phyloP scores from a whole-genome alignment of 257 asterid genomes.

The Plantago ovata region DNA sequence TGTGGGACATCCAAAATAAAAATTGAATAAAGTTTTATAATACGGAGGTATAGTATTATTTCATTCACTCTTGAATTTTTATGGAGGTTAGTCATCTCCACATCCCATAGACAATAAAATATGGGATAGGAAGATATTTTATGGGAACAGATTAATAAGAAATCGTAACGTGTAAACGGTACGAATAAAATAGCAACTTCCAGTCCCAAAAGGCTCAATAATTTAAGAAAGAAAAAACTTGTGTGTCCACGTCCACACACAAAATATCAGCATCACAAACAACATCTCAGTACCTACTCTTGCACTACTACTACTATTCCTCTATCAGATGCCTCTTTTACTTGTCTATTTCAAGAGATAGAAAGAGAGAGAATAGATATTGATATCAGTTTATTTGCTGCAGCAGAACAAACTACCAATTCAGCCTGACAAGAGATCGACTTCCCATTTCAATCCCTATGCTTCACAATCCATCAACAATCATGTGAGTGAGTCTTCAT shows the following conservation, averaged over 20 bases:
- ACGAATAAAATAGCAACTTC: too few species aligned
- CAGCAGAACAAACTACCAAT: conserved; percentile 18
- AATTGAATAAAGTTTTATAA: too few species aligned
- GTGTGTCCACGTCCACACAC: not conserved
- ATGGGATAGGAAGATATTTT: too few species aligned
- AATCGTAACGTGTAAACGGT: too few species aligned
- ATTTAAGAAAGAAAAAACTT: not conserved
- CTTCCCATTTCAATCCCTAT: conserved; percentile 23
- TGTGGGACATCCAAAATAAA: too few species aligned
- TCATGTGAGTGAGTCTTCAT: conserved; percentile 29
- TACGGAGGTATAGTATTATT: too few species aligned
- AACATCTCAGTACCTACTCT: conserved; percentile 3
- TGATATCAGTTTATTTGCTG: not conserved
- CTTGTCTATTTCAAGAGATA: conserved; percentile 21
- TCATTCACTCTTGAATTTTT: too few species aligned
- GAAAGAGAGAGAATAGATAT: not conserved
- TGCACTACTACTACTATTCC: conserved; percentile 27
- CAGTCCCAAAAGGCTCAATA: not conserved
- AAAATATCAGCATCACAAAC: conserved; percentile 27
- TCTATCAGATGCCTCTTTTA: conserved; percentile 28
- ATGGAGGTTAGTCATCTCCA: too few species aligned
- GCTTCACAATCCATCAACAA: conserved; percentile 18
- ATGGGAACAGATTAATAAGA: too few species aligned
- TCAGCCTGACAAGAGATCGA: conserved; percentile 52
- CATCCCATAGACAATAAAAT: too few species aligned